Evolutionary conservation across 371 early-diverging fungal genomes (phyloP).

Genomic region (Massospora cicadina): DNA sequence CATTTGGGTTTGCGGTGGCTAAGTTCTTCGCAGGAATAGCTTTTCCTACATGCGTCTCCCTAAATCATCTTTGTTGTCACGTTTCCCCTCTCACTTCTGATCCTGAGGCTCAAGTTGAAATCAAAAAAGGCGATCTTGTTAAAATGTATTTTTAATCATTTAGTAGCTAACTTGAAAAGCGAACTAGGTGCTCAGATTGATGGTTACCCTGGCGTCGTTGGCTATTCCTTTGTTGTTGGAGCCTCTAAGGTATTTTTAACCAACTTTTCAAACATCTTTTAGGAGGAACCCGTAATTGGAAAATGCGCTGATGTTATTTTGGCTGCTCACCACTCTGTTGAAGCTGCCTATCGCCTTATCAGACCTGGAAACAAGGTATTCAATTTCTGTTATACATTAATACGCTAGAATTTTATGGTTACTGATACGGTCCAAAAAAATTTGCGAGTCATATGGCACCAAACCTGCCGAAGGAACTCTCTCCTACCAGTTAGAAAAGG

Average conservation of each 20-base stretch:
- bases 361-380: slow-evolving; percentile 60
- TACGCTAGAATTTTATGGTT: slow-evolving; percentile 38
- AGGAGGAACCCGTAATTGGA: slow-evolving; percentile 60
- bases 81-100: slow-evolving; percentile 56
- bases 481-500: slow-evolving; percentile 67
- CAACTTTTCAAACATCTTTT: slow-evolving; percentile 12
- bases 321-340: slow-evolving; percentile 71
- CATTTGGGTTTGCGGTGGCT: not conserved
- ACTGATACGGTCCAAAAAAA: slow-evolving; percentile 67
- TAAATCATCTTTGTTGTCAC: slow-evolving; percentile 75
- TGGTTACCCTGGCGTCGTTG: slow-evolving; percentile 75
- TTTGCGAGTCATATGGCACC: slow-evolving; percentile 59
- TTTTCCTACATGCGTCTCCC: slow-evolving; percentile 69
- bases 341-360: slow-evolving; percentile 67
- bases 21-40: slow-evolving; percentile 41
- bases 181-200: slow-evolving; percentile 92
- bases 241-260: slow-evolving; percentile 26
- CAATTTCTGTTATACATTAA: slow-evolving; percentile 1
- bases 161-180: slow-evolving; percentile 15
- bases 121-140: slow-evolving; percentile 73
- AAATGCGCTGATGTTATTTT: slow-evolving; percentile 72
- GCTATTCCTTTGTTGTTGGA: slow-evolving; percentile 79
- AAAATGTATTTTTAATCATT: slow-evolving; percentile 42
- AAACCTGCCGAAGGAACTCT: slow-evolving; percentile 85
- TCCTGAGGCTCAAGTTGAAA: slow-evolving; percentile 28